Evolutionary conservation across 1,284 basidiomycete genomes (phyloP), one percentile per base, ranked within the genome.

Genomic region (Phellinidium pouzarii): DNA sequence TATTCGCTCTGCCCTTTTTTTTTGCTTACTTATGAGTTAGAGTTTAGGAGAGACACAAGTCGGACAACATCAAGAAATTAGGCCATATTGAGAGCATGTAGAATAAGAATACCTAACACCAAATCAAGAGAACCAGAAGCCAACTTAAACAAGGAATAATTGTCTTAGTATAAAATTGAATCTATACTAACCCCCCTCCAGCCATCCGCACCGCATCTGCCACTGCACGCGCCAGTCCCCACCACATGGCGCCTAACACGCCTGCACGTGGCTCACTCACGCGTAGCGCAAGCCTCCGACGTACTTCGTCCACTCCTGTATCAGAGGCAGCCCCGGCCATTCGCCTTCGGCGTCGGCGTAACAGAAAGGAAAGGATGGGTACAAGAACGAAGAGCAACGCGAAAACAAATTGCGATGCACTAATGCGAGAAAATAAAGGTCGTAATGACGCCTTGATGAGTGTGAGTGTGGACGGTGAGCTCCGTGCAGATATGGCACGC

Each of bases 141-240:
- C 37, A 40, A 40, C 14, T 5, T 17, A 40, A 17, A 40, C 14
- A 8, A 17, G n/a, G 6, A 38, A n/a, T 20, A 40, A 40, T n/a
- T 40, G 8, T 40, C n/a, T n/a, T 7, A 7, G 7, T n/a, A 40
- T n/a, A 47, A 20, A 23, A 7, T 7, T 26, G 17, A 26, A 2
- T 9, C 41, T 72, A 88, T 38, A 84, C 84, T 56, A 89, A 66
- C 20, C 86, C 86, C 55, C 84, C 76, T 11, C 84, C 86, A 1
- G 80, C 87, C 87, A 89, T 89, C 59, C 72, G 73, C 22, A 86
- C 73, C 3, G 84, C 85, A 68, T 89, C 87, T 46, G 68, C 64
- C 12, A 89, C 70, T 2, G 74, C 79, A 27, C 75, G 71, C 3
- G 77, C 60, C 8, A 75, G 60, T 61, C 81, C 81, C n/a, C 67